These are phyloP conservation scores for Fusarium solani-melongenae DNA, from an alignment of 2,329 filamentous ascomycete species.

Conservation along the genomic window DNA sequence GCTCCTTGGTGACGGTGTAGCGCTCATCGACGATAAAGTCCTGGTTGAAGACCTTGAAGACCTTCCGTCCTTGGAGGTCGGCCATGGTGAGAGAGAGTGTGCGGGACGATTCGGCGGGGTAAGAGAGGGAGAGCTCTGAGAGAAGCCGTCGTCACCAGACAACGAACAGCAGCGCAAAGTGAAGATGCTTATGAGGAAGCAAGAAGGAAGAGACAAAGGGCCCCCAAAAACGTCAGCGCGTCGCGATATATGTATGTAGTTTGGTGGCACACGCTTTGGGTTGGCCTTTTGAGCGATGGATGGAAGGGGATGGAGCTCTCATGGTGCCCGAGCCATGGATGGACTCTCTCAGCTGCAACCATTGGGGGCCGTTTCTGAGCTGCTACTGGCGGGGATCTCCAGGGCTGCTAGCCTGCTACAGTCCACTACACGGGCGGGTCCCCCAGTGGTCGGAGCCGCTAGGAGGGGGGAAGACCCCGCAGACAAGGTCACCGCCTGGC, in stretches of 20 bases:
- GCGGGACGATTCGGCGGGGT: conserved; percentile 31
- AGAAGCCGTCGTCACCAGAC: conserved; percentile 1
- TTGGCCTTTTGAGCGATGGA: conserved; percentile 20
- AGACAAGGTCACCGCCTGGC: conserved; percentile 37
- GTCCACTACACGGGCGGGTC: conserved; percentile 11
- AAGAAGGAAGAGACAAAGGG: conserved; percentile 29
- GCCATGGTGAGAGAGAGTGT: conserved; percentile 46
- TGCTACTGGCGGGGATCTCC: conserved; percentile 20
- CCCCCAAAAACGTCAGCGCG: conserved; percentile 22
- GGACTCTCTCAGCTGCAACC: conserved; percentile 28
- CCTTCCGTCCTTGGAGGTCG: conserved; percentile 73
- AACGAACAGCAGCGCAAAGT: background rate
- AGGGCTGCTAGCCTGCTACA: conserved; percentile 32
- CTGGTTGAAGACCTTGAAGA: conserved; percentile 99
- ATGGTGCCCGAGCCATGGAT: conserved; percentile 3
- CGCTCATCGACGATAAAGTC: conserved; percentile 98
- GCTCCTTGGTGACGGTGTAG: conserved; percentile 98
- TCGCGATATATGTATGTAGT: conserved; percentile 44
- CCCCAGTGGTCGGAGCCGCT: conserved; percentile 40
- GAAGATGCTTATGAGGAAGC: conserved; percentile 9
- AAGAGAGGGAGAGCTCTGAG: conserved; percentile 8
- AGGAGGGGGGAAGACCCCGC: conserved; percentile 32
- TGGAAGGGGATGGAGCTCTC: conserved; percentile 32
- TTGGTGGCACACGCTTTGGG: conserved; percentile 12
- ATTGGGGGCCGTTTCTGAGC: conserved; percentile 6